Base-by-base conservation (phyloP, 2,329 filamentous ascomycete species). In the Nothophoma quercina region DNA sequence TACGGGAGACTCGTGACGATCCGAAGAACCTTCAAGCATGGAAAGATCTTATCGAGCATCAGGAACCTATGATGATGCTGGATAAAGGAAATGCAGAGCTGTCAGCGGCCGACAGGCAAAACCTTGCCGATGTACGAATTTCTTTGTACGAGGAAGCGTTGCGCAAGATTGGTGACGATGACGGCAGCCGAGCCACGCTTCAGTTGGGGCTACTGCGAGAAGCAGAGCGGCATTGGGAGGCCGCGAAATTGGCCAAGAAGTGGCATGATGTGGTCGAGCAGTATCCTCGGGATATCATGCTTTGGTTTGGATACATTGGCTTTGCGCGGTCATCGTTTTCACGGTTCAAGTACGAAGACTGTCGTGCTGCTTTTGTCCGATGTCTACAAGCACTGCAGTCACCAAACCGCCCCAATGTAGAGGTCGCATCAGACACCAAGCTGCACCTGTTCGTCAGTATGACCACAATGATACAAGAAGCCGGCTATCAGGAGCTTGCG, bases 71-170 rank as follows among this genome's bases (percentile, higher is more conserved):
- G 48, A 76, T 93, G 33, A 77, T 77, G 43, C 76, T 79, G 19
- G 78, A 79, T 21, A 75, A 79, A 18, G 74, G 55, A 1, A 34
- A 68, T 66, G 55, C 77, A 76, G 65, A 79, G 68, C 23, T 76
- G 19, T 86, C 85, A 0, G 77, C 78, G 22, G 84, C 86, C 3
- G 89, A 95, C 65, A 77, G 79, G 42, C 83, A 82, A 56, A 88
- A 88, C 56, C 84, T 90, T 47, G 87, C 91, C 3, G 88, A 95
- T 58, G 85, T 96, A 48, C 93, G 91, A 60, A 77, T 96, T 2
- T 86, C 88, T 2, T 85, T 96, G 55, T 90, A 93, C 55, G 86
- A 93, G 59, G 87, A 91, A 55, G 93, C 93, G 0, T 72, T 96
- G 7, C 76, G 79, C 9, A 83, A 88, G 36, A 79, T 84, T 5